These are phyloP conservation scores for Leptographium wingfieldii DNA, from an alignment of 2,329 filamentous ascomycete species.

Conservation along the genomic window DNA sequence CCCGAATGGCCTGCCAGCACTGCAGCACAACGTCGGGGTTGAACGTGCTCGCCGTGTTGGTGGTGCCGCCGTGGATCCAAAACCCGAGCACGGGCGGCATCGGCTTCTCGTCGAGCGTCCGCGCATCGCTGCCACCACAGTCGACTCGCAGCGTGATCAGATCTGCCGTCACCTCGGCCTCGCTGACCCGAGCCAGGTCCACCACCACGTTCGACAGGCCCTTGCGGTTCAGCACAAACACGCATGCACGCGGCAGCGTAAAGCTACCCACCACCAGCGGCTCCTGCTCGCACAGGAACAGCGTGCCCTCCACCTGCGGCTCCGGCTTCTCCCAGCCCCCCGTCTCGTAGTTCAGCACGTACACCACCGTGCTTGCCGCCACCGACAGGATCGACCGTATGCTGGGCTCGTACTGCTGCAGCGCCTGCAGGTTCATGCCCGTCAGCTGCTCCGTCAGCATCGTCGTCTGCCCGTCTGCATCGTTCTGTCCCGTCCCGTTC, in stretches of 20 bases:
- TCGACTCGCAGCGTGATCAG: slow-evolving; percentile 20
- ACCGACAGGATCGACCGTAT: slow-evolving; percentile 64
- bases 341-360: slow-evolving; percentile 56
- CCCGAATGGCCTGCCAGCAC: slow-evolving; percentile 24
- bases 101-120: background rate
- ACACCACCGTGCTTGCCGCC: slow-evolving; percentile 76
- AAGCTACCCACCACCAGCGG: slow-evolving; percentile 25
- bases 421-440: slow-evolving; percentile 75
- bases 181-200: slow-evolving; percentile 44
- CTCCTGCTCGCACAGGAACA: slow-evolving; percentile 69
- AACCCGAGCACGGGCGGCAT: slow-evolving; percentile 33
- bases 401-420: slow-evolving; percentile 67
- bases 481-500: background rate
- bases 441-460: slow-evolving; percentile 24
- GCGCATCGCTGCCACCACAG: background rate
- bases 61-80: slow-evolving; percentile 33
- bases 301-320: slow-evolving; percentile 57
- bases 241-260: slow-evolving; percentile 34
- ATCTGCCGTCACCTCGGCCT: slow-evolving; percentile 50
- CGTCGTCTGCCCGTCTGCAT: background rate
- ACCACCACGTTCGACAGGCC: slow-evolving; percentile 59
- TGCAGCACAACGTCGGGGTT: slow-evolving; percentile 23
- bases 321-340: slow-evolving; percentile 73
- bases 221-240: slow-evolving; percentile 62
- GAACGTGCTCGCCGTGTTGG: slow-evolving; percentile 4